Base-by-base conservation (phyloP, 805 yeast genomes). In the Diddensiella santjacobensis region DNA sequence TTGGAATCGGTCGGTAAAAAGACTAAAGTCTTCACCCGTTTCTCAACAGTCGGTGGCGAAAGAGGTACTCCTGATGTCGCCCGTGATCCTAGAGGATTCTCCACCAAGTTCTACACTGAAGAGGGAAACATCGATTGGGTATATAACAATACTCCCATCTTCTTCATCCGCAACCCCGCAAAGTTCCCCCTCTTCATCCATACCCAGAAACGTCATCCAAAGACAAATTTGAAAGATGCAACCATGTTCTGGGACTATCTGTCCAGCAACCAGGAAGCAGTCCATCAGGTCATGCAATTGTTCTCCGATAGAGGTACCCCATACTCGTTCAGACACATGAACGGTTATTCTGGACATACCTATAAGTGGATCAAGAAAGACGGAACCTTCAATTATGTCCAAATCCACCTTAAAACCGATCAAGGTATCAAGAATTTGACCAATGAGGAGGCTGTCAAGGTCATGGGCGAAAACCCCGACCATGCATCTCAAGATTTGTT, bases 1-100 rank as follows among this genome's bases (percentile, higher is more conserved):
- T 77, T 88, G 58, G 77, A 78, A 55, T 71, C 77, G 40, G 74
- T 84, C 48, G 96, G 96, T 58, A 87, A 87, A 71, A 84, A 80
- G 69, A 86, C 95, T 30, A 79, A 77, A 63, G 75, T 81, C 52
- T 66, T 79, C 48, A 64, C 72, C 36, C 72, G 85, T 50, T 79
- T 80, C 67, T 78, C 83, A 44, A 80, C 86, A 18, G 87, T 81
- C 30, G 86, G 84, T 52, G 86, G 86, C 44, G 87, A 82, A 65
- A 68, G 67, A 58, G 87, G 85, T 43, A 71, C 83, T 35, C 76
- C 86, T 6, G 87, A 81, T 58, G 69, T 83, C 19, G 80, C 77
- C 15, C 76, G 87, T 61, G 87, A 81, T 59, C 87, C 87, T 39
- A 74, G 87, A 61, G 87, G 87, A 2, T 82, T 80, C 62, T 69